These are phyloP conservation scores for Nicotiana attenuata DNA, from an alignment of 257 asterid species.

Conservation along the genomic window DNA sequence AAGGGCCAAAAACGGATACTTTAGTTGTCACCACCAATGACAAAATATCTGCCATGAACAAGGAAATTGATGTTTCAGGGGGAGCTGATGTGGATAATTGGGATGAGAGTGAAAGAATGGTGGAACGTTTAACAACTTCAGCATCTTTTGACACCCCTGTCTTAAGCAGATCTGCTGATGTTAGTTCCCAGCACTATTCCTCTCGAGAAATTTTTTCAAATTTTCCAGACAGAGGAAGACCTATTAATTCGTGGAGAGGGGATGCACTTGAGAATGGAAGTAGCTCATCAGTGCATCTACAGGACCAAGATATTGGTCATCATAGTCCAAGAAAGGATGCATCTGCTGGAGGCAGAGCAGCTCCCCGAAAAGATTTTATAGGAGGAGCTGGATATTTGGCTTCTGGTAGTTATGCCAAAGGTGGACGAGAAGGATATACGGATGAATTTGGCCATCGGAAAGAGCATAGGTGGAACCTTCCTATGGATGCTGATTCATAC, in stretches of 20 bases:
- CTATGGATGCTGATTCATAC: slow-evolving; percentile 51
- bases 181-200: slow-evolving; percentile 47
- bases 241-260: slow-evolving; percentile 63
- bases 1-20: slow-evolving; percentile 33
- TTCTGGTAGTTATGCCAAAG: slow-evolving; percentile 44
- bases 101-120: slow-evolving; percentile 87
- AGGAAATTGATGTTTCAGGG: slow-evolving; percentile 43
- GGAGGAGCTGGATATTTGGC: slow-evolving; percentile 58
- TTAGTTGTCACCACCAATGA: slow-evolving; percentile 37
- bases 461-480: slow-evolving; percentile 60
- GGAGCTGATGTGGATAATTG: slow-evolving; percentile 56
- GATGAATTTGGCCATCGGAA: slow-evolving; percentile 67
- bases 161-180: slow-evolving; percentile 47
- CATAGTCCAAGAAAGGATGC: slow-evolving; percentile 63
- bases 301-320: slow-evolving; percentile 54
- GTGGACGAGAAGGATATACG: slow-evolving; percentile 45
- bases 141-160: slow-evolving; percentile 47
- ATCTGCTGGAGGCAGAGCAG: slow-evolving; percentile 49
- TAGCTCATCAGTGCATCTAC: slow-evolving; percentile 33
- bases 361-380: slow-evolving; percentile 51
- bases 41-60: slow-evolving; percentile 33
- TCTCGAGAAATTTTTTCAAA: slow-evolving; percentile 50
- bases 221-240: slow-evolving; percentile 52
- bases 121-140: slow-evolving; percentile 51
- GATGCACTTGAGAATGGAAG: slow-evolving; percentile 53